Evolutionary conservation across 495 filamentous ascomycete species (phyloP).

Genomic region (Podospora pseudocomata): DNA sequence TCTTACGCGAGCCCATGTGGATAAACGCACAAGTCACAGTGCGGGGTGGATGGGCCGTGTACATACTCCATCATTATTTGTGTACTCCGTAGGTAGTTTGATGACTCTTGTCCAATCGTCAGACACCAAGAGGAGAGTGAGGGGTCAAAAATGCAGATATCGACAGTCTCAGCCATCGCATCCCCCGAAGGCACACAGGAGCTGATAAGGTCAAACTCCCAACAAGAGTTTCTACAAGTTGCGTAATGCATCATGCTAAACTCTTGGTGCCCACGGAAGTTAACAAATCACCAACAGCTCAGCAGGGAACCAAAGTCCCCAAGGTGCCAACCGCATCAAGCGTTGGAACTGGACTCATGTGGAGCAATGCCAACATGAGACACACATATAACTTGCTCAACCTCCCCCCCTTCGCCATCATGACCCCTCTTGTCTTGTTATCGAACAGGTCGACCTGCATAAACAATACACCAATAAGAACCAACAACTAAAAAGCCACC

Average conservation of each 20-base stretch:
- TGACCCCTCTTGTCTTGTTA: neutral
- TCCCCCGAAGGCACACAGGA: no score
- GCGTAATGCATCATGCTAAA: no score
- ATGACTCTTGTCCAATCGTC: no score
- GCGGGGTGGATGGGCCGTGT: neutral
- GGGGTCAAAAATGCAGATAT: no score
- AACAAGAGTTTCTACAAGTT: no score
- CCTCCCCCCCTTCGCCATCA: neutral
- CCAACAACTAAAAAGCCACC: neutral
- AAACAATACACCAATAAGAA: neutral
- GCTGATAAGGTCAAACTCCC: no score
- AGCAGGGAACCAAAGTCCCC: no score
- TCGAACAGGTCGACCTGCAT: neutral
- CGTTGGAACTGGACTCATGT: neutral
- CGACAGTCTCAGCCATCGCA: no score
- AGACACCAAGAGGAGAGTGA: no score
- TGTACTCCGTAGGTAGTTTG: no score
- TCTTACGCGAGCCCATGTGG: neutral
- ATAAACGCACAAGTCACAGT: neutral
- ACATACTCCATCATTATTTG: neutral
- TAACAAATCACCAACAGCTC: no score
- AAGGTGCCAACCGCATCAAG: neutral
- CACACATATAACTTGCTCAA: neutral
- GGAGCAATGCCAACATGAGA: neutral
- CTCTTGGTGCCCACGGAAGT: no score